A percentile compares a stretch with the other conserved stretches of the same genome.
phyloP scores from a whole-genome alignment of 2,329 filamentous ascomycete genomes.

The Ceratocystis cacaofunesta region DNA sequence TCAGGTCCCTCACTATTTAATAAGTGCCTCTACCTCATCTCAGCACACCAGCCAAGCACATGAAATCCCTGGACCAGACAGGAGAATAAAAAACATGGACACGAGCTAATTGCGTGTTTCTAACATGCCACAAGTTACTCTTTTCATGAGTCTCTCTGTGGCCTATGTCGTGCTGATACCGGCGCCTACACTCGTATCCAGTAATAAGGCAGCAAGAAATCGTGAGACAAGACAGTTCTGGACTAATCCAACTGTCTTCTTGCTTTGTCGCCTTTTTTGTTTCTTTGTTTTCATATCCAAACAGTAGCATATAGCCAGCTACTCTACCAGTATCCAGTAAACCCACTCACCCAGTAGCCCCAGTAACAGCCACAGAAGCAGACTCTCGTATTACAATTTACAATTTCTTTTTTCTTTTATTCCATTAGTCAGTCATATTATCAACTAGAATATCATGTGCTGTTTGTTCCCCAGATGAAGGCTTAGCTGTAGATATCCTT shows the following conservation, averaged over 20 bases:
- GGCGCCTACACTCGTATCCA: no score
- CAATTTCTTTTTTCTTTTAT: not conserved
- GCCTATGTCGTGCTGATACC: not conserved
- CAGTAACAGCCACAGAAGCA: constrained; percentile 11
- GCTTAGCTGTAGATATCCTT: not conserved
- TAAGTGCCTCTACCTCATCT: not conserved
- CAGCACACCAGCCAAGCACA: not conserved
- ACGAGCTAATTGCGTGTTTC: not conserved
- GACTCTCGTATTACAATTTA: not conserved
- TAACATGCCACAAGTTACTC: not conserved
- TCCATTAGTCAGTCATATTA: not conserved
- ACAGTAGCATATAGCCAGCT: constrained; percentile 3
- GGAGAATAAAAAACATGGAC: constrained; percentile 5
- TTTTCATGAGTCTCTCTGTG: not conserved
- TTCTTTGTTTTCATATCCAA: constrained; percentile 1
- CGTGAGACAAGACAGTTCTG: not conserved
- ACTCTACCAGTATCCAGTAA: constrained; percentile 7
- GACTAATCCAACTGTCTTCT: not conserved
- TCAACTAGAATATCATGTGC: constrained; percentile 7
- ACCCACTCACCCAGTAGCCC: not conserved
- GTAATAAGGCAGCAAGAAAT: not conserved
- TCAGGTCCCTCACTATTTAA: not conserved
- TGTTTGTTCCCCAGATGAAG: not conserved
- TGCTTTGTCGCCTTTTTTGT: not conserved
- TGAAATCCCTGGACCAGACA: constrained; percentile 17